Percentiles rank a stretch among this genome's conserved stretches.
phyloP scores from a whole-genome alignment of 164 flowering plant genomes.

The Magnolia kwangsiensis region DNA sequence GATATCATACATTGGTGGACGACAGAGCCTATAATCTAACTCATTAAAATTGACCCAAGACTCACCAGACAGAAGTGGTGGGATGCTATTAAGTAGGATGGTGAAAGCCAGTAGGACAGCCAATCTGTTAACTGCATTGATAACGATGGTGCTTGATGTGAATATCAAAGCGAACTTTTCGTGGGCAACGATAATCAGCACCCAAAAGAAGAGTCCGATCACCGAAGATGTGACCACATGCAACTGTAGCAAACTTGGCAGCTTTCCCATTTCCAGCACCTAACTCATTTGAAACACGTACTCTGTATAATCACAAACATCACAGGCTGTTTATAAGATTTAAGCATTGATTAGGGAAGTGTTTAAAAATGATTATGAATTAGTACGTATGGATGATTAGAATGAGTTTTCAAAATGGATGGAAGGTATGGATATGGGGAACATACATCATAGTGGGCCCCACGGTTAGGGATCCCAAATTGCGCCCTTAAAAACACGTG shows the following conservation, averaged over 20 bases:
- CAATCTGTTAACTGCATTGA: conserved; percentile 38
- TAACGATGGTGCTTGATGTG: conserved; percentile 39
- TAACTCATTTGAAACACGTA: conserved; percentile 66
- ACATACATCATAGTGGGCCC: too few relatives aligned
- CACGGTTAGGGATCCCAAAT: too few relatives aligned
- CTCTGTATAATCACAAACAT: conserved; percentile 33
- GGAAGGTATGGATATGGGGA: too few relatives aligned
- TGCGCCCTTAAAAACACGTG: too few relatives aligned
- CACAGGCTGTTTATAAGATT: neutral
- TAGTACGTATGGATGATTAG: too few relatives aligned
- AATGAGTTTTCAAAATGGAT: too few relatives aligned
- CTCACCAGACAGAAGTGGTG: conserved; percentile 66
- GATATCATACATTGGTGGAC: too few relatives aligned
- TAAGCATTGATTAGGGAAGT: neutral
- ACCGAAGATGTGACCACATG: conserved; percentile 38
- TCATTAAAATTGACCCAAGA: too few relatives aligned
- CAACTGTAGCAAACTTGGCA: conserved; percentile 57
- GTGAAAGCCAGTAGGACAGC: conserved; percentile 50
- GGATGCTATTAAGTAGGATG: conserved; percentile 62
- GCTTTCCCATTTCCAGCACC: conserved; percentile 66
- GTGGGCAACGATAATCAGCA: conserved; percentile 40
- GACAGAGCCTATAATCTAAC: too few relatives aligned
- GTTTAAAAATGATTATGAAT: neutral
- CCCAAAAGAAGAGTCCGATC: conserved; percentile 53
- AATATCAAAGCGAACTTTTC: conserved; percentile 44